A percentile compares a stretch with the other conserved stretches of the same genome.
Evolutionary conservation across 345 rosid genomes (phyloP).

Genomic region (Lumnitzera littorea): DNA sequence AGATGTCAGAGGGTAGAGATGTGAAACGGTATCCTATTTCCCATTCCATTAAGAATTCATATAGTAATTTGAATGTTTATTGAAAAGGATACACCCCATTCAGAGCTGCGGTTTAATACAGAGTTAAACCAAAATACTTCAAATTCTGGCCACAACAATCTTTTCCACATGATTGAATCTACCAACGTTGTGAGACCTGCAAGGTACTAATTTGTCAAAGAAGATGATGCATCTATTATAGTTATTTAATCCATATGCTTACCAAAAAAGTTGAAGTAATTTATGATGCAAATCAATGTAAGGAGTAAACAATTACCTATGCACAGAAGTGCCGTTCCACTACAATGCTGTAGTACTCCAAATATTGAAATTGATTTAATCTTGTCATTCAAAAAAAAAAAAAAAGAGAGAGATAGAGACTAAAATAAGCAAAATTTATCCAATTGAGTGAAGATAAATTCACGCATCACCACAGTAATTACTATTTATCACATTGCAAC

Average conservation of each 20-base stretch:
- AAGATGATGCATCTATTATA: background rate
- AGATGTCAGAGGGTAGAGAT: too few relatives aligned
- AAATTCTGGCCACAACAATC: conserved; percentile 82
- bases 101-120: conserved; percentile 85
- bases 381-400: conserved; percentile 34
- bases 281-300: background rate
- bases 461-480: background rate
- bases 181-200: conserved; percentile 73
- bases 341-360: conserved; percentile 58
- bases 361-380: conserved; percentile 62
- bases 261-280: background rate
- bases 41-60: background rate
- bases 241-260: background rate
- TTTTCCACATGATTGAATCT: conserved; percentile 95
- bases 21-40: too few relatives aligned
- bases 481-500: too few relatives aligned
- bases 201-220: conserved; percentile 10
- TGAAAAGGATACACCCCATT: conserved; percentile 96
- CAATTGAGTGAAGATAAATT: background rate
- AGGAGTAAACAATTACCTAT: conserved; percentile 40
- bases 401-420: background rate
- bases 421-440: conserved; percentile 19
- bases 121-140: conserved; percentile 98
- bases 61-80: conserved; percentile 2
- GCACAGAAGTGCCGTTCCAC: conserved; percentile 42